Evolutionary conservation across 805 yeast species (phyloP).

Genomic region (Candida odintsovae): DNA sequence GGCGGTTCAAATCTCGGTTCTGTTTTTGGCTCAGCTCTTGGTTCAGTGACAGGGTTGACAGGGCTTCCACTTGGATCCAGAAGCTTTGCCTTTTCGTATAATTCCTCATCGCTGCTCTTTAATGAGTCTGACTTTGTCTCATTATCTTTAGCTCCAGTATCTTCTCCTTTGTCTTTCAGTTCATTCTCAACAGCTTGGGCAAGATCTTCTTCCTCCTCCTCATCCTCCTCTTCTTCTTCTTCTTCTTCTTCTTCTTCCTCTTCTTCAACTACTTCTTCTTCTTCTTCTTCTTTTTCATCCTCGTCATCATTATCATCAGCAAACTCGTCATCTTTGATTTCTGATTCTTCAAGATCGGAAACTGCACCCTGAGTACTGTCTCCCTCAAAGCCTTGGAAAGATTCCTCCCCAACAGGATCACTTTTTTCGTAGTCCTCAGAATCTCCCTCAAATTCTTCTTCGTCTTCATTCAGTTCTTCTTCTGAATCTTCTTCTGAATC

Average conservation of each 20-base stretch:
- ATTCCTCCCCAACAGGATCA: background rate
- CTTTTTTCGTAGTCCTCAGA: background rate
- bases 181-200: background rate
- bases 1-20: background rate
- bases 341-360: background rate
- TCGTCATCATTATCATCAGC: too few relatives aligned
- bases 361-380: background rate
- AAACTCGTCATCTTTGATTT: background rate
- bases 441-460: background rate
- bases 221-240: background rate
- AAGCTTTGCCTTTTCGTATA: conserved; percentile 10
- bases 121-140: conserved; percentile 2
- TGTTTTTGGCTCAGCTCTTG: background rate
- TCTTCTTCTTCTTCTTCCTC: background rate
- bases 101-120: conserved; percentile 10
- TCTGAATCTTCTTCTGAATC: background rate
- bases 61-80: conserved; percentile 9
- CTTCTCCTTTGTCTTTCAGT: background rate
- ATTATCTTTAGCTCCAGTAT: background rate
- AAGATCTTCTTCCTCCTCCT: background rate
- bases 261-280: background rate
- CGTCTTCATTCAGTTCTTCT: conserved; percentile 6
- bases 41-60: background rate
- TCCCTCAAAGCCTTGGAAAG: background rate
- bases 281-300: too few relatives aligned